Percentiles rank a stretch among this genome's conserved stretches.
Conservation (phyloP, 2,329 filamentous ascomycete species). For the Diplocarpon mali region DNA sequence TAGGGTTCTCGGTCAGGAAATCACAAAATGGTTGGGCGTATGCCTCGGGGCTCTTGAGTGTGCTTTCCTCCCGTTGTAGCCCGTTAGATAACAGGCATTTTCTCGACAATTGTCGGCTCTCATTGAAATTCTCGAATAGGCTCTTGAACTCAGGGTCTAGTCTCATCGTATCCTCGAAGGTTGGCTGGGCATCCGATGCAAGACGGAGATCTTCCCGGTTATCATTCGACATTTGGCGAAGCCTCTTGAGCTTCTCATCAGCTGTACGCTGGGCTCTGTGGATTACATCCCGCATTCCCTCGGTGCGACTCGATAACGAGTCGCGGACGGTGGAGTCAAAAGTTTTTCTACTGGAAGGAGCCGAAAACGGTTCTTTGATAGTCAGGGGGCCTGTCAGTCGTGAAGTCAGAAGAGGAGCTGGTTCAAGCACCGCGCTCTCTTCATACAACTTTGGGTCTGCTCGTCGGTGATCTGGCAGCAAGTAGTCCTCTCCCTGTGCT, state of each 20-base stretch:
- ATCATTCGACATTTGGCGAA: not conserved
- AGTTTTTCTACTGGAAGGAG: too few species aligned
- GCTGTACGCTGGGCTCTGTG: not conserved
- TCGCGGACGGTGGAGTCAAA: too few species aligned
- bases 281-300: not conserved
- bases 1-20: slow-evolving; percentile 84
- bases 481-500: too few species aligned
- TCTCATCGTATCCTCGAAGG: not conserved
- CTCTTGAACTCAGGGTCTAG: slow-evolving; percentile 8
- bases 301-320: not conserved
- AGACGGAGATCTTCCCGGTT: not conserved
- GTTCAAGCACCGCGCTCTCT: too few species aligned
- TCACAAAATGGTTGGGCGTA: slow-evolving; percentile 79
- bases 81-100: slow-evolving; percentile 10
- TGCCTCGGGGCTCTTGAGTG: slow-evolving; percentile 37
- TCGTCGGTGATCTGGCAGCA: too few species aligned
- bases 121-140: slow-evolving; percentile 17
- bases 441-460: too few species aligned
- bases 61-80: slow-evolving; percentile 6
- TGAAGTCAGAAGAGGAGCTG: too few species aligned
- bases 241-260: not conserved
- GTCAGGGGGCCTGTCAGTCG: too few species aligned
- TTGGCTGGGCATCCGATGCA: not conserved
- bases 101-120: slow-evolving; percentile 4
- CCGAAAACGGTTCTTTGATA: too few species aligned